Evolutionary conservation across 768 basidiomycete species (phyloP).

Genomic region (Mycena kentingensis): DNA sequence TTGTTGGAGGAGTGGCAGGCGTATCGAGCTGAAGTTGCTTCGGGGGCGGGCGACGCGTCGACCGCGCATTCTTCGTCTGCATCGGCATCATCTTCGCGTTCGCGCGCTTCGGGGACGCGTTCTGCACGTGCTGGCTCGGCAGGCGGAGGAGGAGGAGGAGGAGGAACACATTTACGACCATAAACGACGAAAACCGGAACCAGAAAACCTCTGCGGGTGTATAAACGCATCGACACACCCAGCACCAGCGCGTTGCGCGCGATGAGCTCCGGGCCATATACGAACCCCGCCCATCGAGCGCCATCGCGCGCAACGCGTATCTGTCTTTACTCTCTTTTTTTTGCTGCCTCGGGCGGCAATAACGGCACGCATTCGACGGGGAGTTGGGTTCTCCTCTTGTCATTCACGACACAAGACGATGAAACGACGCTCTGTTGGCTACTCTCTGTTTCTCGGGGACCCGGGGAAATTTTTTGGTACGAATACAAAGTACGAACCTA

Average conservation of each 20-base stretch:
- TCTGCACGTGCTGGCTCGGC: too few relatives aligned
- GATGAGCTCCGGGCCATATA: constrained; percentile 17
- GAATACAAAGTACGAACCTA: too few relatives aligned
- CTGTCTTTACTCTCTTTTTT: constrained; percentile 5
- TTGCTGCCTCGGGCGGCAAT: constrained; percentile 18
- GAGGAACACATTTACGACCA: constrained; percentile 25
- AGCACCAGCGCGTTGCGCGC: too few relatives aligned
- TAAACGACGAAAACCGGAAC: constrained; percentile 30
- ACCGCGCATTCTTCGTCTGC: constrained; percentile 9
- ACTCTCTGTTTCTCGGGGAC: too few relatives aligned
- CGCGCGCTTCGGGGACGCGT: constrained; percentile 2
- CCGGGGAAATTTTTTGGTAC: too few relatives aligned
- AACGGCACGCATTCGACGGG: constrained; percentile 32
- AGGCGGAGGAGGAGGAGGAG: constrained; percentile 11
- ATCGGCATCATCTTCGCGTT: constrained; percentile 6
- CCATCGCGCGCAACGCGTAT: constrained; percentile 16
- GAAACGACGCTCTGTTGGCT: too few relatives aligned
- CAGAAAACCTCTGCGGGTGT: constrained; percentile 4
- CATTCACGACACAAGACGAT: constrained; percentile 61
- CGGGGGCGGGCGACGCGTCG: constrained; percentile 14
- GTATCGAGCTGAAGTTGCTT: too few relatives aligned
- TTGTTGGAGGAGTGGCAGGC: constrained; percentile 71
- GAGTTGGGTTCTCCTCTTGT: constrained; percentile 39
- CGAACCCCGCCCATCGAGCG: too few relatives aligned
- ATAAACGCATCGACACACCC: too few relatives aligned